These are phyloP conservation scores for Amauroascus niger DNA, from an alignment of 2,329 filamentous ascomycete genomes.

Conservation along the genomic window DNA sequence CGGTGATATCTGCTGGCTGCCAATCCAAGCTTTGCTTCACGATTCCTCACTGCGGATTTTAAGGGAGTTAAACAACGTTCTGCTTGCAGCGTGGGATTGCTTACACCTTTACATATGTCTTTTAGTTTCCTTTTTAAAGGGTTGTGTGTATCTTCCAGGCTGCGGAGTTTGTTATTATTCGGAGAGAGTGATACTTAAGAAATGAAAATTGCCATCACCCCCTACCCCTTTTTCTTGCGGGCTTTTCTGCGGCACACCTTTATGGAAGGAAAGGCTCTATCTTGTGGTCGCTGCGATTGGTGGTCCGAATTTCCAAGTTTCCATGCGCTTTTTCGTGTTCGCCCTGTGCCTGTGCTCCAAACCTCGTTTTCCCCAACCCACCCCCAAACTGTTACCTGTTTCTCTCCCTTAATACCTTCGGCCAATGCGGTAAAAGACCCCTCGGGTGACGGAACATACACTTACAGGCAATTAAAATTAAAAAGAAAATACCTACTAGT, in stretches of 20 bases:
- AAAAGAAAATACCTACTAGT: no score
- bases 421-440: not conserved
- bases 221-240: not conserved
- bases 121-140: conserved; percentile 13
- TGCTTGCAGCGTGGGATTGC: conserved; percentile 7
- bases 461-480: no score
- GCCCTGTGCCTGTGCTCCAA: not conserved
- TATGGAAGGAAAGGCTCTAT: not conserved
- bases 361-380: not conserved
- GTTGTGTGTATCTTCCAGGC: conserved; percentile 16
- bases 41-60: not conserved
- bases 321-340: not conserved
- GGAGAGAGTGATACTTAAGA: conserved; percentile 12
- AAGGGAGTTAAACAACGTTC: conserved; percentile 2
- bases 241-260: not conserved
- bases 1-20: not conserved
- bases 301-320: not conserved
- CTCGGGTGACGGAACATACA: not conserved
- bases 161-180: conserved; percentile 15
- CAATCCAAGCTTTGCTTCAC: conserved; percentile 1
- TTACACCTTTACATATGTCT: conserved; percentile 11
- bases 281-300: not conserved
- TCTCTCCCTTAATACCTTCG: no score
- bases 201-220: conserved; percentile 3
- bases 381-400: no score